These are phyloP conservation scores for Suillus americanus DNA, from an alignment of 768 basidiomycete genomes.

Conservation along the genomic window DNA sequence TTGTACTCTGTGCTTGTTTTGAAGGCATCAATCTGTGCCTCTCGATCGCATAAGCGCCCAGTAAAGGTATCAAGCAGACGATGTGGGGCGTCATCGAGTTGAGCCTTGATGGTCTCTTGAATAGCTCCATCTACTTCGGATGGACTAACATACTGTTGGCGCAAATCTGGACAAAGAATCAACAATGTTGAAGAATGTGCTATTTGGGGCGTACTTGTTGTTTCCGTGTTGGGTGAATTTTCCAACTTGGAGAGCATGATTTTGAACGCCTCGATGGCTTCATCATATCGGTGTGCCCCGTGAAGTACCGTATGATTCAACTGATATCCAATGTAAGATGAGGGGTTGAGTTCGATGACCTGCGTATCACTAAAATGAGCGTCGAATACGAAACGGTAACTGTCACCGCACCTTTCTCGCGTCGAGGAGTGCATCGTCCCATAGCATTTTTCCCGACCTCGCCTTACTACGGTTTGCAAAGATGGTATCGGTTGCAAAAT, in stretches of 20 bases:
- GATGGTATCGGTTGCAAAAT: not conserved
- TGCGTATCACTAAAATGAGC: not conserved
- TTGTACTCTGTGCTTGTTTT: not conserved
- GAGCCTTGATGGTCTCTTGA: not conserved
- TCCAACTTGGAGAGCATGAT: not conserved
- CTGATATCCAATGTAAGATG: not conserved
- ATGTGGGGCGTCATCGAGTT: not conserved
- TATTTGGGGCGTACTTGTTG: not conserved
- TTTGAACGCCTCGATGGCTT: not conserved
- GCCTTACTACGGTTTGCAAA: not conserved
- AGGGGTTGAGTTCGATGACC: not conserved
- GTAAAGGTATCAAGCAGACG: not conserved
- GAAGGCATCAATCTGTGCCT: not conserved
- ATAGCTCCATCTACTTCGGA: not conserved
- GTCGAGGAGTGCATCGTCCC: not conserved
- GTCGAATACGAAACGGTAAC: not conserved
- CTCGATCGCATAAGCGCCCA: not conserved
- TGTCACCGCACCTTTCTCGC: not conserved
- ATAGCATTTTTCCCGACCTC: not conserved
- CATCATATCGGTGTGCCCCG: not conserved
- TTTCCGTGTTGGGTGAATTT: not conserved
- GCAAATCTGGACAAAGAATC: not conserved
- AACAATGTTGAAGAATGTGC: not conserved
- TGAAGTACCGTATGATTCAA: not conserved
- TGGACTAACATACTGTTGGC: not conserved